Conservation (phyloP, 768 basidiomycete species). For the Lactarius hengduanensis region DNA sequence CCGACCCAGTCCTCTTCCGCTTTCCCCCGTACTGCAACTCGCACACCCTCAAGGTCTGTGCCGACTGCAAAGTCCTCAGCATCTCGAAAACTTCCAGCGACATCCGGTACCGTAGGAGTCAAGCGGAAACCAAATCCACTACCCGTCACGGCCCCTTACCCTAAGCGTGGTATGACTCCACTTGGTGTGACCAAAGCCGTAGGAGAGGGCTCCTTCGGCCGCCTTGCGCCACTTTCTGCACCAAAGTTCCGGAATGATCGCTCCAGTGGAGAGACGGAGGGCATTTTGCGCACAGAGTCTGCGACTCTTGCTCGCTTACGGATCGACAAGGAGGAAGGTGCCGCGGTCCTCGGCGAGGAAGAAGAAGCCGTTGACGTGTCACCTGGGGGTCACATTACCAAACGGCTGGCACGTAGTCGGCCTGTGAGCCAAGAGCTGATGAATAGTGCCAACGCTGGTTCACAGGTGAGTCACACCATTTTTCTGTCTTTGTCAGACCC, state of each 20-base stretch:
- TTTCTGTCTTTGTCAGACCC: background rate
- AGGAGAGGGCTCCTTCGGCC: slow-evolving; percentile 27
- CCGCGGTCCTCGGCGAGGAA: slow-evolving; percentile 37
- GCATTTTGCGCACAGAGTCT: slow-evolving; percentile 29
- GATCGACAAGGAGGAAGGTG: slow-evolving; percentile 26
- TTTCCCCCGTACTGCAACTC: background rate
- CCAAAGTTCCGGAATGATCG: slow-evolving; percentile 27
- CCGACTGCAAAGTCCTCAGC: slow-evolving; percentile 6
- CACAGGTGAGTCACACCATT: slow-evolving; percentile 34
- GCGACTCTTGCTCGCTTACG: slow-evolving; percentile 27
- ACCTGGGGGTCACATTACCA: slow-evolving; percentile 72
- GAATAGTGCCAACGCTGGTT: slow-evolving; percentile 36
- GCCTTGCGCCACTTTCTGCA: slow-evolving; percentile 30
- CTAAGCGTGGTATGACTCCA: slow-evolving; percentile 27
- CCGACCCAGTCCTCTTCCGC: background rate
- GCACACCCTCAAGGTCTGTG: background rate
- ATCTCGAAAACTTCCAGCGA: background rate
- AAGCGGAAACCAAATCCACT: slow-evolving; percentile 29
- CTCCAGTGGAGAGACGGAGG: slow-evolving; percentile 20
- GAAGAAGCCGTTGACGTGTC: slow-evolving; percentile 69
- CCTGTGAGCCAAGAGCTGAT: slow-evolving; percentile 62
- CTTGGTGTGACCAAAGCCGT: slow-evolving; percentile 26
- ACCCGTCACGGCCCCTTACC: slow-evolving; percentile 28
- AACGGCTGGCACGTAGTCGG: slow-evolving; percentile 70
- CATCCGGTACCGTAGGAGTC: slow-evolving; percentile 20